Conservation (phyloP, 345 rosid genomes). For the Aquilaria sinensis region DNA sequence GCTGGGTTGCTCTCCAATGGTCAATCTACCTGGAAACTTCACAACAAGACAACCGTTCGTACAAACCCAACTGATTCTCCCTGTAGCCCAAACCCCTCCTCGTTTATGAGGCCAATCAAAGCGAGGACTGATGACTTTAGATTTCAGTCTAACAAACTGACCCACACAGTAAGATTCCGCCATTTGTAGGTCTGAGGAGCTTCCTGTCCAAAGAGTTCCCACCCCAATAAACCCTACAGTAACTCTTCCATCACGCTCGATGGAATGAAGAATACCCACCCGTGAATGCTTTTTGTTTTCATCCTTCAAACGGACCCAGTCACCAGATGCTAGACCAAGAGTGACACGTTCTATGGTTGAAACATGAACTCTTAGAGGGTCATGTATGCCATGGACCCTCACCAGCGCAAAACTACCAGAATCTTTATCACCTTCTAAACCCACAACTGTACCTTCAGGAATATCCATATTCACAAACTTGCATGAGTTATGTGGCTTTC, state of each 20-base stretch:
- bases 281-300: constrained; percentile 65
- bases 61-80: constrained; percentile 53
- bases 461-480: constrained; percentile 70
- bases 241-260: constrained; percentile 57
- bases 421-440: constrained; percentile 47
- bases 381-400: constrained; percentile 79
- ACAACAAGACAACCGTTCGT: constrained; percentile 87
- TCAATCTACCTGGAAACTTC: constrained; percentile 66
- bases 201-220: constrained; percentile 78
- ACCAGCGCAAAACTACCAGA: constrained; percentile 67
- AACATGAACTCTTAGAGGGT: constrained; percentile 66
- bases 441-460: constrained; percentile 83
- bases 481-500: constrained; percentile 60
- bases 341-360: constrained; percentile 70
- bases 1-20: constrained; percentile 42
- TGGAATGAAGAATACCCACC: constrained; percentile 81
- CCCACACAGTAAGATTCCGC: constrained; percentile 69
- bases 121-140: constrained; percentile 62
- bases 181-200: constrained; percentile 69
- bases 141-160: constrained; percentile 68
- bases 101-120: constrained; percentile 76
- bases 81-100: constrained; percentile 72
- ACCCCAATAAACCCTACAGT: constrained; percentile 72
- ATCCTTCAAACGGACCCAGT: constrained; percentile 83
- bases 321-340: constrained; percentile 75